Evolutionary conservation across 257 asterid species (phyloP).

Genomic region (Ligustrum vulgare): DNA sequence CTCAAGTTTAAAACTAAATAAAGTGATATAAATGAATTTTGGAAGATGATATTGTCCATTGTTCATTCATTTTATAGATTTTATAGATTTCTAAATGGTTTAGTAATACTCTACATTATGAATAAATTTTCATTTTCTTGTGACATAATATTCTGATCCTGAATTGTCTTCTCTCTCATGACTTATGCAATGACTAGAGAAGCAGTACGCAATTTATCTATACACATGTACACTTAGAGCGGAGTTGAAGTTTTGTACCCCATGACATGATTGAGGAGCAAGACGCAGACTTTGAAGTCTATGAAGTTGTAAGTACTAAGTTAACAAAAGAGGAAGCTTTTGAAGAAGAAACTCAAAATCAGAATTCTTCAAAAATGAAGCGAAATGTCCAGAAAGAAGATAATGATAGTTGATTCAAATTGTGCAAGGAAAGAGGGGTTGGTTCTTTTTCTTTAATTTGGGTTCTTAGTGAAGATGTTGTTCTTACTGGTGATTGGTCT

Average conservation of each 20-base stretch:
- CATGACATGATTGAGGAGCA: slow-evolving; percentile 54
- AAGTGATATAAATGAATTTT: too few species aligned
- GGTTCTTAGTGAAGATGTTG: not conserved
- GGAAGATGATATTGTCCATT: too few species aligned
- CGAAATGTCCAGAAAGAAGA: slow-evolving; percentile 33
- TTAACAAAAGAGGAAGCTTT: slow-evolving; percentile 27
- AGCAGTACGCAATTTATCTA: too few species aligned
- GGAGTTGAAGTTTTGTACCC: slow-evolving; percentile 56
- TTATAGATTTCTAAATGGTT: too few species aligned
- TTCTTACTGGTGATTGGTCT: not conserved
- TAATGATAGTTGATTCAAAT: slow-evolving; percentile 51
- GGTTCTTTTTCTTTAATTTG: not conserved
- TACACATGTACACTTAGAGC: too few species aligned
- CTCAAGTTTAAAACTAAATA: too few species aligned
- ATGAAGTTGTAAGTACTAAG: slow-evolving; percentile 17
- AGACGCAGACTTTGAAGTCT: slow-evolving; percentile 30
- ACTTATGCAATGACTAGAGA: too few species aligned
- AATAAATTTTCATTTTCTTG: too few species aligned
- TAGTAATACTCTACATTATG: too few species aligned
- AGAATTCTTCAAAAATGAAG: slow-evolving; percentile 25
- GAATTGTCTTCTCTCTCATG: too few species aligned
- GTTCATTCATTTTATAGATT: too few species aligned
- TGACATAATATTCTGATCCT: too few species aligned
- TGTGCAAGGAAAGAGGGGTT: slow-evolving; percentile 84
- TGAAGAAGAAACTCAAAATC: slow-evolving; percentile 33